Evolutionary conservation across 306 rosid genomes (phyloP), one percentile per base, ranked within the genome.

Genomic region (Bauhinia variegata): DNA sequence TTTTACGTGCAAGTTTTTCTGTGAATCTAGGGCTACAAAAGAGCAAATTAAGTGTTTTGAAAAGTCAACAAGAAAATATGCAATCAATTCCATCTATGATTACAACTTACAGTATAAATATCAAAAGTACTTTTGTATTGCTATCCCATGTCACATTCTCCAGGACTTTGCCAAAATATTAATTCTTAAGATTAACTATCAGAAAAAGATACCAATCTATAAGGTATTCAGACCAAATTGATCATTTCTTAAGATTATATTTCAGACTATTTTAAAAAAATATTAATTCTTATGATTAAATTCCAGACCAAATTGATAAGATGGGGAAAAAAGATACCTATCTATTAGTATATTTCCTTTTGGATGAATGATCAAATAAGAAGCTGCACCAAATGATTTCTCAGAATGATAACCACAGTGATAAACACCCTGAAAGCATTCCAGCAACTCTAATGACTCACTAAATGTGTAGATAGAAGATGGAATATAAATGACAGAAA

Each of bases 331-430:
- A 43, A 63, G 3, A 39, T 62, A 63, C 68, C 68, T 63, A 18
- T 63, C 68, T 44, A 63, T 16, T 8, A 63, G 68, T 63, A 63
- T 63, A 63, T 63, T 63, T 41, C 68, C 68, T 46, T 13, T 36
- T 6, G 68, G 54, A 28, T 63, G 68, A 63, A 63, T 54, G 44
- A 63, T 46, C 68, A 63, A 46, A 42, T 63, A 63, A 63, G 68
- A 63, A 63, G 42, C 54, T 8, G 68, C 68, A 16, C 68, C 68
- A 44, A 44, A 46, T 7, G 68, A 63, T 30, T 63, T 63, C 42
- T 30, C 54, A 42, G 68, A 63, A 44, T 63, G 68, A 36, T 44
- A 63, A n/a, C 68, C 68, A 46, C 68, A 63, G 42, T 63, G 54
- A 63, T 44, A 63, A 63, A 63, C 68, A 13, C 68, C 68, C 68